Conservation (phyloP, 192 early-diverging fungal species). For the Backusella sp. region DNA sequence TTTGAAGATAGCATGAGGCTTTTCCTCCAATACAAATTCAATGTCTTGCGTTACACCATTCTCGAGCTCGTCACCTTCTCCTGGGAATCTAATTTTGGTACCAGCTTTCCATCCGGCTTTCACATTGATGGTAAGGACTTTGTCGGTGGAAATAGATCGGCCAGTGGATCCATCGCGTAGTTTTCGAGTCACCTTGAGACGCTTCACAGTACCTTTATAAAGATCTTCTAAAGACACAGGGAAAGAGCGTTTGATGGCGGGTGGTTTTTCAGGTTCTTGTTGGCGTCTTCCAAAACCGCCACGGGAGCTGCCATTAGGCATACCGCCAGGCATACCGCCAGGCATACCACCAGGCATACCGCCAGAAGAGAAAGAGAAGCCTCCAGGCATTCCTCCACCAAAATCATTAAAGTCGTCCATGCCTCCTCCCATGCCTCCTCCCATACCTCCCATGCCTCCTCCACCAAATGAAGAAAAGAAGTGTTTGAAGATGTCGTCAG, state of each 20-base stretch:
- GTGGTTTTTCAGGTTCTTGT: conserved; percentile 40
- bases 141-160: conserved; percentile 54
- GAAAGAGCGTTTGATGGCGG: conserved; percentile 68
- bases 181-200: conserved; percentile 88
- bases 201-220: conserved; percentile 86
- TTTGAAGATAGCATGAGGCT: conserved; percentile 83
- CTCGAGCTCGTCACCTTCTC: conserved; percentile 85
- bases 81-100: conserved; percentile 90
- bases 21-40: conserved; percentile 93
- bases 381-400: conserved; percentile 38
- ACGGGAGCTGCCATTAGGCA: not conserved
- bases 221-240: conserved; percentile 89
- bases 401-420: conserved; percentile 12
- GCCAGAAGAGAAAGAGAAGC: conserved; percentile 15
- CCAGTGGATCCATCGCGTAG: conserved; percentile 41
- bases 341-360: conserved; percentile 45
- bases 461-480: conserved; percentile 78
- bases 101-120: conserved; percentile 98
- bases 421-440: conserved; percentile 27
- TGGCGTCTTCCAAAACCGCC: conserved; percentile 15
- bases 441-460: conserved; percentile 32
- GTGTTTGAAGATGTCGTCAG: conserved; percentile 89
- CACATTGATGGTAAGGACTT: conserved; percentile 81
- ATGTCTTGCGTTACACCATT: conserved; percentile 84
- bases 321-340: conserved; percentile 16